phyloP scores from a whole-genome alignment of 2,329 filamentous ascomycete genomes.

The Trichoderma afroharzianum region DNA sequence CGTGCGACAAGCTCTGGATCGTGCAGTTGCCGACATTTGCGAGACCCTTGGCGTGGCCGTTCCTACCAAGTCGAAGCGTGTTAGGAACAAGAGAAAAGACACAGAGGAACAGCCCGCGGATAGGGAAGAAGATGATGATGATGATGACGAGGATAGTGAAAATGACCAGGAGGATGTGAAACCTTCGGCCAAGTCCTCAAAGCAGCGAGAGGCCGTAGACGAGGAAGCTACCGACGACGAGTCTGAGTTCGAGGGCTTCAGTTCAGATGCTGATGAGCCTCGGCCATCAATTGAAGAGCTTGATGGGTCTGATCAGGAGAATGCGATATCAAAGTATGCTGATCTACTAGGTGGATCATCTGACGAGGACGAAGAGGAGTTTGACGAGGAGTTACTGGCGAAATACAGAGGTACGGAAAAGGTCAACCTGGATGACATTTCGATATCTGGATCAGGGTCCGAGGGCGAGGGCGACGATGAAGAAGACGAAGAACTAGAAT shows the following conservation, averaged over 20 bases:
- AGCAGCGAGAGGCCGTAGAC: conserved; percentile 25
- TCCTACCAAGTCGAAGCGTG: conserved; percentile 39
- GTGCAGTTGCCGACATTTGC: conserved; percentile 49
- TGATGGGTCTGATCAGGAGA: conserved; percentile 31
- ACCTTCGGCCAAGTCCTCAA: not conserved
- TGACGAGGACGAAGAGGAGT: conserved; percentile 41
- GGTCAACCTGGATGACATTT: conserved; percentile 39
- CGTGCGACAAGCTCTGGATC: conserved; percentile 47
- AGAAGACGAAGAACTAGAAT: conserved; percentile 21
- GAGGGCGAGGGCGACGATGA: conserved; percentile 24
- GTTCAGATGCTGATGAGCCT: conserved; percentile 29
- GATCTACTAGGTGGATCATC: conserved; percentile 44
- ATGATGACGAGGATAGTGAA: not conserved
- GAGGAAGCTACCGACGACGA: conserved; percentile 34
- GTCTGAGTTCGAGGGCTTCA: conserved; percentile 38
- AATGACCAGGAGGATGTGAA: not conserved
- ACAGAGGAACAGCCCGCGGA: conserved; percentile 30
- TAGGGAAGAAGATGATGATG: not conserved
- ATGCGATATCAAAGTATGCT: conserved; percentile 41
- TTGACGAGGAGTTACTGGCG: conserved; percentile 31
- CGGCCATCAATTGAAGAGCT: conserved; percentile 23
- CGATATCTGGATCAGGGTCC: conserved; percentile 34
- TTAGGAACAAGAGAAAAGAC: conserved; percentile 30
- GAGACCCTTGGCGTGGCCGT: conserved; percentile 44
- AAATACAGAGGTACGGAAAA: conserved; percentile 34